Evolutionary conservation across 2,329 filamentous ascomycete genomes (phyloP), one percentile per base, ranked within the genome.

Genomic region (Biscogniauxia sp.): DNA sequence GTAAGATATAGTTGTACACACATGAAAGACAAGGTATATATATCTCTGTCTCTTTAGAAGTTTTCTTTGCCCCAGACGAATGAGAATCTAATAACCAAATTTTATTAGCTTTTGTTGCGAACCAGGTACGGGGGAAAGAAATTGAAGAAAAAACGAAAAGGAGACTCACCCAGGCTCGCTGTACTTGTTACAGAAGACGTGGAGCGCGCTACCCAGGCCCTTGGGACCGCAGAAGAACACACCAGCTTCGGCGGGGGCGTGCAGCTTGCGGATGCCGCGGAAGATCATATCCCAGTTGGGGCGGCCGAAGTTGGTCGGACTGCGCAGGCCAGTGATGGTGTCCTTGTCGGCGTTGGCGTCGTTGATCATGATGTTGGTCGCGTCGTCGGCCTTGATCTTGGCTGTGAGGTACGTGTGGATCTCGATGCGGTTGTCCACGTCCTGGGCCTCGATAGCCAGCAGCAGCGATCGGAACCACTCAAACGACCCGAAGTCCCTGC

Each of bases 201-300:
- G 91, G 73, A 95, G 76, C 62, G 86, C 80, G 72, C 88, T 92
- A 55, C 91, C 91, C 66, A 94, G 77, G 0, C 85, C 87, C 78
- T 94, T 94, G 37, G 91, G 91, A 0, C 91, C 91, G 73, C 91
- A 95, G 81, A 94, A 95, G 80, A 95, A 92, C 19, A 92, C 89
- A 68, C 89, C 89, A 1, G 87, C 88, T 76, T 92, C 89, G 53
- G 86, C 86, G 1, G 89, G 88, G 5, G 82, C 79, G 72, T 92
- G 89, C 65, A 95, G 85, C 77, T 93, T 93, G 70, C 91, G 82
- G 73, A 96, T 91, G 58, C 88, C 88, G 65, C 90, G 85, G 79
- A 95, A 95, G 70, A 96, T 91, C 85, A 92, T 92, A 73, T 95
- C 90, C 92, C 92, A 95, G 77, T 95, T 94, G 17, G 92, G 92